Conservation (phyloP, 352 stramenopile species). For the Globisporangium rhizosaccharum region DNA sequence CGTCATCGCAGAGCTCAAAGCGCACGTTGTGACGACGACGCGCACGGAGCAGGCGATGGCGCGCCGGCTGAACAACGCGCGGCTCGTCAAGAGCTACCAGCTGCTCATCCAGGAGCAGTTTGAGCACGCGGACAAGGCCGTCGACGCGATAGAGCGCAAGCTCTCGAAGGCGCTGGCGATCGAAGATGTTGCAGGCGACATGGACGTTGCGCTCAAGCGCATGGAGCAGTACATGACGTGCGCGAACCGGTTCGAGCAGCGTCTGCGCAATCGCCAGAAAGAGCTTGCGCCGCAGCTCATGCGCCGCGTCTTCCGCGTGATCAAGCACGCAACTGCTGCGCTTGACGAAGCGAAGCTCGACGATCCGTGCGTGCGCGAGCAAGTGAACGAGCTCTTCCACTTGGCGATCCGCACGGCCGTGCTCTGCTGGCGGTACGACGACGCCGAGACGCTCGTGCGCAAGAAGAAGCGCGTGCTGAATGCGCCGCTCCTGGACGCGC, state of each 20-base stretch:
- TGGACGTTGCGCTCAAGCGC: conserved; percentile 52
- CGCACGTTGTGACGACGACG: conserved; percentile 16
- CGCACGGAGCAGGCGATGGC: conserved; percentile 32
- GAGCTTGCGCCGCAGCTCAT: conserved; percentile 56
- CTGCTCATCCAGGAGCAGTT: conserved; percentile 48
- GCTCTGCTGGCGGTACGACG: conserved; percentile 54
- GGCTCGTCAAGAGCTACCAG: conserved; percentile 36
- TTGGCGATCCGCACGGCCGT: conserved; percentile 49
- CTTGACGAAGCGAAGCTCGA: conserved; percentile 11
- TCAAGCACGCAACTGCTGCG: conserved; percentile 27
- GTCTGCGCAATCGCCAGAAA: conserved; percentile 43
- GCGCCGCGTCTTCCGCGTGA: conserved; percentile 51
- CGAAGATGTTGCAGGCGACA: conserved; percentile 30
- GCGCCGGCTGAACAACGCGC: conserved; percentile 32
- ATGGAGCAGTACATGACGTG: conserved; percentile 79
- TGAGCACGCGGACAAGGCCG: conserved; percentile 31
- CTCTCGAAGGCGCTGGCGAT: conserved; percentile 19
- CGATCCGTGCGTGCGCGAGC: conserved; percentile 18
- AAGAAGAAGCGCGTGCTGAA: conserved; percentile 48
- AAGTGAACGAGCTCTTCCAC: conserved; percentile 50
- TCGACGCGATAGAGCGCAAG: conserved; percentile 42
- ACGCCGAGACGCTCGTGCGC: conserved; percentile 42
- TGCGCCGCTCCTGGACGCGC: conserved; percentile 16
- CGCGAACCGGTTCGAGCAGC: conserved; percentile 48
- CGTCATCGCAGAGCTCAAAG: conserved; percentile 15